Percentiles rank a stretch among this genome's conserved stretches.
These are phyloP conservation scores for Wickerhamomyces pijperi DNA, from an alignment of 805 yeast genomes.

Conservation along the genomic window DNA sequence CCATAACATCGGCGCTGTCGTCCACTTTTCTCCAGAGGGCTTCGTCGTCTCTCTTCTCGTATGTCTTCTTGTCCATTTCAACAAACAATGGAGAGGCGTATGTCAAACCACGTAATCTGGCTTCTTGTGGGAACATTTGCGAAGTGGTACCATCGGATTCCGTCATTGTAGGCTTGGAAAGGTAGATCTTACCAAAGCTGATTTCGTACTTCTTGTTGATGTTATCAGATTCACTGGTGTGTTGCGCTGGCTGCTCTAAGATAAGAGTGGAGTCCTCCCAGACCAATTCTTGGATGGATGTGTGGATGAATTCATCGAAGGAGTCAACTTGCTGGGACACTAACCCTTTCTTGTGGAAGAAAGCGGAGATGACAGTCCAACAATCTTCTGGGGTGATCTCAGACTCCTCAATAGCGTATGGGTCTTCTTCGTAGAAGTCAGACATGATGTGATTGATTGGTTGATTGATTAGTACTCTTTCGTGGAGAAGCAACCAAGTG, in stretches of 20 bases:
- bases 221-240: constrained; percentile 81
- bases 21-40: constrained; percentile 49
- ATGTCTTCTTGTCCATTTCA: constrained; percentile 85
- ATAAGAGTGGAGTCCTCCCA: constrained; percentile 92
- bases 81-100: constrained; percentile 94
- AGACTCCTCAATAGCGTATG: constrained; percentile 43
- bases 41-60: constrained; percentile 72
- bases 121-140: constrained; percentile 96
- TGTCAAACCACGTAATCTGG: constrained; percentile 89
- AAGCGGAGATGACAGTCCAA: constrained; percentile 95
- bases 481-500: background rate
- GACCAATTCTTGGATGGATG: constrained; percentile 93
- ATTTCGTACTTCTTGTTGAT: constrained; percentile 89
- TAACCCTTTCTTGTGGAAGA: constrained; percentile 91
- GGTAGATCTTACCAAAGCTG: constrained; percentile 93
- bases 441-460: constrained; percentile 11
- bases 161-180: constrained; percentile 95
- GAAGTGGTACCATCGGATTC: constrained; percentile 99
- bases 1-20: constrained; percentile 36
- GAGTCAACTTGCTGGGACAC: constrained; percentile 98
- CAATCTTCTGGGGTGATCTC: constrained; percentile 95
- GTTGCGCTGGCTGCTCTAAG: constrained; percentile 97
- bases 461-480: background rate
- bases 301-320: constrained; percentile 93
- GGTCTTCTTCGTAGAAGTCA: constrained; percentile 37